Conservation (phyloP, 1,284 basidiomycete genomes). For the Peniophora sp. region DNA sequence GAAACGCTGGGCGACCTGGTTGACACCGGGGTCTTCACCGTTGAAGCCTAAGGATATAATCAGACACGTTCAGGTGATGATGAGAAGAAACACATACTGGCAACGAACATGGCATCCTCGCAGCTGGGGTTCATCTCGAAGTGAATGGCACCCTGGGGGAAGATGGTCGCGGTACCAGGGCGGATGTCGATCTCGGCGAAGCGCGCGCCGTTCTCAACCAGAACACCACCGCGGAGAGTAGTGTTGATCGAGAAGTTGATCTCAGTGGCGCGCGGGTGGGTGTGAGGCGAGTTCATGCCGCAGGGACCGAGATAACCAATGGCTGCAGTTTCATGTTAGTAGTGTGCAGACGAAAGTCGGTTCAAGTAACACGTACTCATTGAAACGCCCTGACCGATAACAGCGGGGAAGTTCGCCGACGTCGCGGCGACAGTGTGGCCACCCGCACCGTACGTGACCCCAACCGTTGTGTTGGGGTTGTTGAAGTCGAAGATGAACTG, state of each 20-base stretch:
- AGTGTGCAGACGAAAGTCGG: background rate
- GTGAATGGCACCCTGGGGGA: constrained; percentile 27
- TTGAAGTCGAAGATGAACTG: constrained; percentile 16
- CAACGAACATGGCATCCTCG: constrained; percentile 6
- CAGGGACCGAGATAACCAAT: constrained; percentile 18
- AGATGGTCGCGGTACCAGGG: constrained; percentile 23
- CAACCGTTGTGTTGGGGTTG: constrained; percentile 1
- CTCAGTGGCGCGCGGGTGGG: constrained; percentile 24
- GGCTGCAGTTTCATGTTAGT: background rate
- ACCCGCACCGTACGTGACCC: constrained; percentile 9
- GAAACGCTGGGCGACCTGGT: constrained; percentile 1
- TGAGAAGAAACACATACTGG: constrained; percentile 11
- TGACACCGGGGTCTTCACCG: constrained; percentile 1
- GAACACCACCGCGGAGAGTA: constrained; percentile 23
- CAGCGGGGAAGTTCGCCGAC: constrained; percentile 12
- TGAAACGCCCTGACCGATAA: constrained; percentile 12
- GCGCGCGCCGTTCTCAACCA: constrained; percentile 26
- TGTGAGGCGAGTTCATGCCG: constrained; percentile 23
- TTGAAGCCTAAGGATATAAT: constrained; percentile 16
- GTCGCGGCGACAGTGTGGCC: constrained; percentile 12
- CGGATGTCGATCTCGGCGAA: constrained; percentile 24
- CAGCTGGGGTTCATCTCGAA: constrained; percentile 27
- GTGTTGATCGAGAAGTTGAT: constrained; percentile 23
- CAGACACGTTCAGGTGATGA: constrained; percentile 5
- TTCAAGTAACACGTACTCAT: constrained; percentile 4